Base-by-base conservation (phyloP, 352 stramenopile genomes). In the Globisporangium nunn region DNA sequence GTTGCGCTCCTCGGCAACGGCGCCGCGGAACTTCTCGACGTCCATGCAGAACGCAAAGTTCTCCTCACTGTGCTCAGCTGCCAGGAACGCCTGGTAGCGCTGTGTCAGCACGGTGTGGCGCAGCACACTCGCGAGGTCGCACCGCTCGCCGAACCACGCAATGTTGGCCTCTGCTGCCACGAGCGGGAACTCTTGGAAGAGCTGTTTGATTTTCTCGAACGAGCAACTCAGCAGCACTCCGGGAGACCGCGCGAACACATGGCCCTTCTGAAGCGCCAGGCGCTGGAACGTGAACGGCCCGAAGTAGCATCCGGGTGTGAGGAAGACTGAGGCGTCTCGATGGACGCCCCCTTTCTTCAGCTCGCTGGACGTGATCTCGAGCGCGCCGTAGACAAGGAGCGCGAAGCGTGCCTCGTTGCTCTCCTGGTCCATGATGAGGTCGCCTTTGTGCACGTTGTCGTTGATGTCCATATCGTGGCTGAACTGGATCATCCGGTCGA, bases 31-130 rank as follows among this genome's bases (percentile, higher is more conserved):
- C 46, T 69, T 72, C 35, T 88, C 74, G 12, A 92, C 70, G 39
- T 87, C 75, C 29, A 86, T 61, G 47, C 80, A 87, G 49, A 92
- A 92, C 28, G 74, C 65, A 44, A 85, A 88, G 55, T 92, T 92
- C 49, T 92, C 81, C 41, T 90, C 81, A 14, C 79, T 90, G 50
- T 90, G 81, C 52, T 92, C 81, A 4, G 79, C 70, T 52, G 84
- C 70, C 0, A 88, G 65, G 48, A 92, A 92, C 0, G 74, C 56
- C 50, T 80, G 68, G 56, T 88, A 89, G 4, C 75, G 74, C 45
- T 87, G 59, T 1, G 68, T 85, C 18, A 88, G 70, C 7, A 81
- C 60, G 0, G 64, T 71, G 52, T 92, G 81, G 2, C 69, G 70
- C 44, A 92, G 58, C 4, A 92, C 71, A 12, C 78, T 82, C 2